Evolutionary conservation across 2,329 filamentous ascomycete species (phyloP), one percentile per base, ranked within the genome.

Genomic region (Aspergillus tubingensis): DNA sequence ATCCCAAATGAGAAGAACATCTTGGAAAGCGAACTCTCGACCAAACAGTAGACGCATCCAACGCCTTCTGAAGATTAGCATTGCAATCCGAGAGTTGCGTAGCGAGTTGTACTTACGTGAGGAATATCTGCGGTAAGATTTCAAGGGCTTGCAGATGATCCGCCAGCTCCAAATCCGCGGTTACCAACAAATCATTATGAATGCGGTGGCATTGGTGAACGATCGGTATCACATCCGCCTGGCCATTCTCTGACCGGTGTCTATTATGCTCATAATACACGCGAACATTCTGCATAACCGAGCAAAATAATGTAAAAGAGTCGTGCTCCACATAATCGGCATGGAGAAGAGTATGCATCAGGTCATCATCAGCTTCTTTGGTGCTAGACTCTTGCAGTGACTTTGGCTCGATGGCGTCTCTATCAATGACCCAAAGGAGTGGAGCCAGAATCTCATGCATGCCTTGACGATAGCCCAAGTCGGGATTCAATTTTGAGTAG

Each of bases 391-490:
- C 71, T 47, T 76, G 71, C 49, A 68, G 66, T 3, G 75, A 71
- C 2, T 71, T 68, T 3, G 76, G 74, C 56, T 91, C 83, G 54
- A 96, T 81, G 6, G 93, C 89, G 77, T 99, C 95, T 67, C 88
- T 83, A 67, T 93, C 87, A 5, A 98, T 80, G 2, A 92, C 90
- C 83, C 92, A 92, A 6, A 97, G 80, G 39, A 99, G 87, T 0
- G 95, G 93, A 0, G 95, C 95, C 13, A 98, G 82, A 47, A 99
- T 81, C 77, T 99, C 95, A 74, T 99, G 95, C 94, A 99, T 99
- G 10, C 95, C 95, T 79, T 99, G 95, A n/a, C 95, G 87, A 74
- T 99, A 99, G 15, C 92, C 92, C 57, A 92, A 84, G 67, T 89
- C 87, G 1, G 91, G 91, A 71, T 98, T 91, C 56, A 96, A 84